phyloP scores from a whole-genome alignment of 2,329 filamentous ascomycete genomes.

The Scytalidium sp. region DNA sequence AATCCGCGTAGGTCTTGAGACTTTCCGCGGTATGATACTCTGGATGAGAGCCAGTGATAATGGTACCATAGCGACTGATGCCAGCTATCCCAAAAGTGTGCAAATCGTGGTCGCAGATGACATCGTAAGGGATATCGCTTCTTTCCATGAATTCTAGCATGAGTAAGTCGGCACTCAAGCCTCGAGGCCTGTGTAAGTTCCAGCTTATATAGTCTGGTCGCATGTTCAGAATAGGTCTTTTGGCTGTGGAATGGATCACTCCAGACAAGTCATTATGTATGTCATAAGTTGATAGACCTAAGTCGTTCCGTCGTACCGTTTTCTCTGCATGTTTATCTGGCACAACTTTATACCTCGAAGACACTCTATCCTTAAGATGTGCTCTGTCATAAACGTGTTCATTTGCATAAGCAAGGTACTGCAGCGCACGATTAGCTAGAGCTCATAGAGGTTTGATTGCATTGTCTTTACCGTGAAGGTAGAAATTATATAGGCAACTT shows the following conservation, averaged over 20 bases:
- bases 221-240: slow-evolving; percentile 34
- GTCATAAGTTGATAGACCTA: slow-evolving; percentile 36
- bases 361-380: slow-evolving; percentile 16
- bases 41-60: slow-evolving; percentile 30
- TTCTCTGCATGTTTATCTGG: slow-evolving; percentile 1
- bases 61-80: slow-evolving; percentile 18
- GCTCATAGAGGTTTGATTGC: background rate
- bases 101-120: slow-evolving; percentile 35
- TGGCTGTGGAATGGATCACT: slow-evolving; percentile 27
- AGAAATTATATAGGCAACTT: slow-evolving; percentile 28
- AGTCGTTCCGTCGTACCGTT: slow-evolving; percentile 22
- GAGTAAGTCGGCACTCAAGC: slow-evolving; percentile 32
- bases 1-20: slow-evolving; percentile 26
- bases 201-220: slow-evolving; percentile 34
- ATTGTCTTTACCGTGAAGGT: slow-evolving; percentile 26
- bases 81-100: slow-evolving; percentile 18
- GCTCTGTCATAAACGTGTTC: slow-evolving; percentile 31
- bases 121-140: slow-evolving; percentile 28
- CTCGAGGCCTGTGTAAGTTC: slow-evolving; percentile 32
- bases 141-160: slow-evolving; percentile 33
- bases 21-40: slow-evolving; percentile 30
- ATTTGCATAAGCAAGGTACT: slow-evolving; percentile 36
- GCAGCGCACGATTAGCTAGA: background rate
- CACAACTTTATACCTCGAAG: background rate
- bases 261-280: slow-evolving; percentile 34